Conservation (phyloP, 805 yeast genomes). For the Yarrowia divulgata region DNA sequence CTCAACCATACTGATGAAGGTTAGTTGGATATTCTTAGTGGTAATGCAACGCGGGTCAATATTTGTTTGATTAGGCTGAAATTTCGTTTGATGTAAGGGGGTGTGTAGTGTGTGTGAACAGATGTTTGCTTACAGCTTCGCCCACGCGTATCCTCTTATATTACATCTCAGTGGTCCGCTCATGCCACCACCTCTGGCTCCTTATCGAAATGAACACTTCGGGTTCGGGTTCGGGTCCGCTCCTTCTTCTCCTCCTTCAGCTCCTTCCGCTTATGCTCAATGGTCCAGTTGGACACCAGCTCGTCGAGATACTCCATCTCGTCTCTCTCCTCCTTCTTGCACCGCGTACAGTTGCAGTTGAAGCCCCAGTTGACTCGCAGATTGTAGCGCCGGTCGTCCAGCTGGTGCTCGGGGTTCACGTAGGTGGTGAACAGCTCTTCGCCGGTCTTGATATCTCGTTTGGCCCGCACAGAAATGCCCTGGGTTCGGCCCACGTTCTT, state of each 20-base stretch:
- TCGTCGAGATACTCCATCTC: conserved; percentile 40
- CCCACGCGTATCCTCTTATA: not conserved
- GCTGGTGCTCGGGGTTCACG: conserved; percentile 69
- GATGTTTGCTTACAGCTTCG: no score
- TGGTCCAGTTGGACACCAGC: conserved; percentile 39
- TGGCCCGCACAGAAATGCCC: conserved; percentile 68
- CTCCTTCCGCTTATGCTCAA: conserved; percentile 26
- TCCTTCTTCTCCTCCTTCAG: conserved; percentile 25
- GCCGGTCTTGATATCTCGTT: conserved; percentile 62
- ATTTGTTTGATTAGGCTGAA: not conserved
- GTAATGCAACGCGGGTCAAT: no score
- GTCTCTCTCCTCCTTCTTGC: conserved; percentile 64
- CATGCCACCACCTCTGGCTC: conserved; percentile 30
- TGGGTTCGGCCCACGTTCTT: conserved; percentile 56
- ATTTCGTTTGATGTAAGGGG: no score
- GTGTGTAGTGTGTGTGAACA: no score
- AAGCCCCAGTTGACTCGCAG: conserved; percentile 83
- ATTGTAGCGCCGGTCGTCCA: conserved; percentile 68
- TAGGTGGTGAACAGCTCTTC: conserved; percentile 76
- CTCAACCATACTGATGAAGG: no score
- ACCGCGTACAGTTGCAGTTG: conserved; percentile 69
- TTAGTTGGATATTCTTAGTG: no score
- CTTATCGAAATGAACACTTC: conserved; percentile 30
- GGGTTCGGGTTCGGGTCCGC: conserved; percentile 16
- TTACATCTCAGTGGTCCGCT: not conserved